phyloP scores from a whole-genome alignment of 2,329 filamentous ascomycete genomes.

The Talaromyces piceae region DNA sequence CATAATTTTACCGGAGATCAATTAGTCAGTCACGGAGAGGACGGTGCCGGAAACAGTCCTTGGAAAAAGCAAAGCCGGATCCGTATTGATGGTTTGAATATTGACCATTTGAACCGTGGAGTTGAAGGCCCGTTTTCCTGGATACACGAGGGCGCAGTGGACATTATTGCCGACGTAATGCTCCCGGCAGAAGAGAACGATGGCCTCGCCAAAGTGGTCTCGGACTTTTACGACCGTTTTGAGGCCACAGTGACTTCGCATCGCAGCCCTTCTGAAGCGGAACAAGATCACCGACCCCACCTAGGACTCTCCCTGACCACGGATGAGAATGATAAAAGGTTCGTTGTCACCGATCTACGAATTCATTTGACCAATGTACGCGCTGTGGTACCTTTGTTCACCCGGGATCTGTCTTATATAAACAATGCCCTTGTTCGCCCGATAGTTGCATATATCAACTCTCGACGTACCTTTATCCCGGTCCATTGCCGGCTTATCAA shows the following conservation, averaged over 20 bases:
- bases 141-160: slow-evolving; percentile 96
- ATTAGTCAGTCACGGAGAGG: slow-evolving; percentile 48
- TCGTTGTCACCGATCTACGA: slow-evolving; percentile 88
- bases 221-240: slow-evolving; percentile 93
- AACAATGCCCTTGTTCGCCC: slow-evolving; percentile 92
- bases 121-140: slow-evolving; percentile 92
- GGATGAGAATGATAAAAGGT: slow-evolving; percentile 58
- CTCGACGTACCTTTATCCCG: slow-evolving; percentile 88
- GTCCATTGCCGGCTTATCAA: slow-evolving; percentile 94
- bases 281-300: slow-evolving; percentile 15
- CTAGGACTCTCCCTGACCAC: slow-evolving; percentile 15
- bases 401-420: slow-evolving; percentile 83
- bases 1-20: slow-evolving; percentile 67
- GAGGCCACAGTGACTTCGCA: slow-evolving; percentile 85
- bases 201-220: slow-evolving; percentile 86
- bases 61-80: slow-evolving; percentile 97
- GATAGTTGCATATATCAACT: slow-evolving; percentile 97
- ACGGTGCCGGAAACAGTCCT: slow-evolving; percentile 57
- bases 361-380: slow-evolving; percentile 92
- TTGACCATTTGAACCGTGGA: slow-evolving; percentile 90
- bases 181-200: slow-evolving; percentile 83
- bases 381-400: slow-evolving; percentile 88
- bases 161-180: slow-evolving; percentile 93
- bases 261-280: slow-evolving; percentile 43
- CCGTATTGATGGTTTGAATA: slow-evolving; percentile 85